Percentiles rank a stretch among this genome's conserved stretches.
Conservation (phyloP, 306 rosid genomes). For the Glycine soja region DNA sequence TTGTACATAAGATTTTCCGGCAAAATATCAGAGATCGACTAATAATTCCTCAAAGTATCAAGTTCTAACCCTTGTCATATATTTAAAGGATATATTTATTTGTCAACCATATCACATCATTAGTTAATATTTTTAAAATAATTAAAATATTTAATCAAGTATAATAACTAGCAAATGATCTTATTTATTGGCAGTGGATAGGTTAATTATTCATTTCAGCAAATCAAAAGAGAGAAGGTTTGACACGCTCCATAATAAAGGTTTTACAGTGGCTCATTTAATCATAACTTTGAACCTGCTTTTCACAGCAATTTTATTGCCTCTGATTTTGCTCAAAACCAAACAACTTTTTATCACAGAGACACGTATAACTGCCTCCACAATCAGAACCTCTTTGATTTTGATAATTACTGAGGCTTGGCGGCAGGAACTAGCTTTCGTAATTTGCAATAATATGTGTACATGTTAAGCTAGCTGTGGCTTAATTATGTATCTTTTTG, state of each 20-base stretch:
- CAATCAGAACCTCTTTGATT: slow-evolving; percentile 9
- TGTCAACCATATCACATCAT: too few relatives aligned
- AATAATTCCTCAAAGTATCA: too few relatives aligned
- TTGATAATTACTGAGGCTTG: slow-evolving; percentile 40
- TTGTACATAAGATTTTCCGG: too few relatives aligned
- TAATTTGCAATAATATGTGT: slow-evolving; percentile 44
- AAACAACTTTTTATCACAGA: slow-evolving; percentile 44
- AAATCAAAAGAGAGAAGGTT: slow-evolving; percentile 13
- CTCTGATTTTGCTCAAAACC: slow-evolving; percentile 33
- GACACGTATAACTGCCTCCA: slow-evolving; percentile 51
- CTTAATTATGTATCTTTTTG: slow-evolving; percentile 40
- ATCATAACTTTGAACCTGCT: slow-evolving; percentile 41
- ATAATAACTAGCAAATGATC: not conserved
- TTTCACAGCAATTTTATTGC: slow-evolving; percentile 43
- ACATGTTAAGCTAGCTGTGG: slow-evolving; percentile 14
- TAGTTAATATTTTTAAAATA: too few relatives aligned
- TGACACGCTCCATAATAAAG: slow-evolving; percentile 3
- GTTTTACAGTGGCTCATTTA: slow-evolving; percentile 24
- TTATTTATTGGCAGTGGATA: too few relatives aligned
- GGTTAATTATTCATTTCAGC: too few relatives aligned
- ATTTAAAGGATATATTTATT: too few relatives aligned
- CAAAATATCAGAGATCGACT: too few relatives aligned
- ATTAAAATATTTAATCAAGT: not conserved
- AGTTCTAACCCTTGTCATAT: too few relatives aligned
- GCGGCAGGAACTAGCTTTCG: slow-evolving; percentile 44